Evolutionary conservation across 2,329 filamentous ascomycete species (phyloP).

Genomic region (Alternaria novae-zelandiae): DNA sequence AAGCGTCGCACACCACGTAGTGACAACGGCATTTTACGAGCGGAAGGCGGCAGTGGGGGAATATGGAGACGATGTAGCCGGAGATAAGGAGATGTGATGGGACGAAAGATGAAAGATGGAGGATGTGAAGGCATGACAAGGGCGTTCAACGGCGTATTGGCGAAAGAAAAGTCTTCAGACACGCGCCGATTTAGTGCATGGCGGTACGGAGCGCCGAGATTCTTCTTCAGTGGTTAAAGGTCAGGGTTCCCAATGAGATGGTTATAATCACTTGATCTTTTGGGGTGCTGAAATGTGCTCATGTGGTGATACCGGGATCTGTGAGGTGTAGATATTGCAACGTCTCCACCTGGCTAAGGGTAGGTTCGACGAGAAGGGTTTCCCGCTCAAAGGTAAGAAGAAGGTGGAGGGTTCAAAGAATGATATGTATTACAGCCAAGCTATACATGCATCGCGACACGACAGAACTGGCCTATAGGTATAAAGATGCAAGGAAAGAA

Average conservation of each 20-base stretch:
- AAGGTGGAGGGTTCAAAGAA: background rate
- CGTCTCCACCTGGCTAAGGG: background rate
- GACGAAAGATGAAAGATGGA: background rate
- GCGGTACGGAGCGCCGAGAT: background rate
- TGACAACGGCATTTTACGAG: background rate
- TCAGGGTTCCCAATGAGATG: background rate
- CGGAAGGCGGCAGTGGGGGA: background rate
- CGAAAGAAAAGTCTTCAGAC: background rate
- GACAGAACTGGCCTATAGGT: background rate
- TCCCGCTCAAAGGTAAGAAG: background rate
- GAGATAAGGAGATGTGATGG: background rate
- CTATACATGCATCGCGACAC: background rate
- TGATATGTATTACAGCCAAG: background rate
- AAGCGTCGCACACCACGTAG: background rate
- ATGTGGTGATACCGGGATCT: background rate
- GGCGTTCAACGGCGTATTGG: slow-evolving; percentile 12
- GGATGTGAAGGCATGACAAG: background rate
- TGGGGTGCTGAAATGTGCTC: background rate
- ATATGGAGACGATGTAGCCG: too few species aligned
- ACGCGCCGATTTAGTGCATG: background rate
- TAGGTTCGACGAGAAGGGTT: background rate
- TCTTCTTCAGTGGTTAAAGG: background rate
- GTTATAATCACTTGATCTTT: background rate
- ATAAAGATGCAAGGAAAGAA: background rate
- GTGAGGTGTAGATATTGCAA: background rate